These are phyloP conservation scores for Lipomyces sp. DNA, from an alignment of 805 yeast genomes.

Conservation along the genomic window DNA sequence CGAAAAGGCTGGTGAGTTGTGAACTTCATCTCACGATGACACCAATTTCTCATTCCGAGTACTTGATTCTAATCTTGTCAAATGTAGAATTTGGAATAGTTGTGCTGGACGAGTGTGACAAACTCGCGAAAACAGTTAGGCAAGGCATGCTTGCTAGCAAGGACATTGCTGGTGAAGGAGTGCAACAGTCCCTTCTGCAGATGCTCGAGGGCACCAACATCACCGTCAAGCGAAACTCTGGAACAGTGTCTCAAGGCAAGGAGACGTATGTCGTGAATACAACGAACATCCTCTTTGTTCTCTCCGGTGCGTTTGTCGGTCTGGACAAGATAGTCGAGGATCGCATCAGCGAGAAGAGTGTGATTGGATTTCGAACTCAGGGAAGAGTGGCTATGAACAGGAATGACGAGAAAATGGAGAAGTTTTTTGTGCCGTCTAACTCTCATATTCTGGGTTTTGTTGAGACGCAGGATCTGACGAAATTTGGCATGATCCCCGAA, in stretches of 20 bases:
- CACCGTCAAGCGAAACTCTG: conserved; percentile 38
- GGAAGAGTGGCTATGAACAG: background rate
- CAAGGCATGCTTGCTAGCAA: conserved; percentile 33
- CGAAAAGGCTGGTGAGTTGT: conserved; percentile 34
- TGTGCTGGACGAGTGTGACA: conserved; percentile 60
- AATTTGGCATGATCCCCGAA: conserved; percentile 59
- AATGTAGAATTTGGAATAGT: conserved; percentile 54
- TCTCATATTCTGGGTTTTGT: conserved; percentile 42
- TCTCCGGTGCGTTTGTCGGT: conserved; percentile 64
- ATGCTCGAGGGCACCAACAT: conserved; percentile 56
- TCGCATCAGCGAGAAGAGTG: conserved; percentile 34
- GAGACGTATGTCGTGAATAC: conserved; percentile 53
- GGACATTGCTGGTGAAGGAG: conserved; percentile 65
- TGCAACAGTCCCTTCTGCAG: conserved; percentile 57
- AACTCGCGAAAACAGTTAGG: conserved; percentile 47
- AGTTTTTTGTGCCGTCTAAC: conserved; percentile 17
- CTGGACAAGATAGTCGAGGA: conserved; percentile 48
- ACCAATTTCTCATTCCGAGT: no score
- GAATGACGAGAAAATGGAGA: conserved; percentile 34
- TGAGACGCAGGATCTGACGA: conserved; percentile 50
- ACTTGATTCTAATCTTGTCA: no score
- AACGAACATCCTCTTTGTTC: conserved; percentile 52
- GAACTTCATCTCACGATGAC: no score
- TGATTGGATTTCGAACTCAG: conserved; percentile 18
- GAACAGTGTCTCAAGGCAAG: conserved; percentile 9